Base-by-base conservation (phyloP, 164 flowering plant species). In the Warburgia ugandensis region DNA sequence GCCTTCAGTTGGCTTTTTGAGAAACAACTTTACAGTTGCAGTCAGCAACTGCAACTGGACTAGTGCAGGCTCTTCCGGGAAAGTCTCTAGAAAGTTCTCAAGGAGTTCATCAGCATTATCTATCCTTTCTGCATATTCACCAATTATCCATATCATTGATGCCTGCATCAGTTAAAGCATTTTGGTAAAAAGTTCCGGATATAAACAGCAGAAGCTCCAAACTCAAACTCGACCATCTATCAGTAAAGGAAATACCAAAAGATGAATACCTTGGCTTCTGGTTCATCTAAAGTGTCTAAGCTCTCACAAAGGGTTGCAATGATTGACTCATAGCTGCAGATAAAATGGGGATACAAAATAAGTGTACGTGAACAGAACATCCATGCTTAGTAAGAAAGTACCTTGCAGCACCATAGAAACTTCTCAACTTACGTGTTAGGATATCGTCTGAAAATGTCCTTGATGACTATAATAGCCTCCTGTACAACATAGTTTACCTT, bases 91-190 rank as follows among this genome's bases (percentile, higher is more conserved):
- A 76, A 92, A 92, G 75, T 94, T 81, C 64, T 92, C 97, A 55
- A 94, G 91, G 52, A 94, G 92, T 72, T 94, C 99, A 64, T 94
- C 99, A 52, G 99, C 99, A 84, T 92, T 92, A 71, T 92, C 99
- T 60, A 92, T 92, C 74, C 99, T 82, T 67, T 92, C 99, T 10
- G 99, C 99, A 68, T 92, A 92, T 68, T 92, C 99, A 58, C 99
- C 99, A 77, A 92, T 92, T 36, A 92, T 92, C 99, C 99, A 92
- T 52, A 92, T 92, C 99, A 94, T 94, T 46, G 99, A 94, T 52
- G 99, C 99, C 99, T 94, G 65, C 27, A 35, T 20, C 25, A 56
- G 22, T 9, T 23, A 65, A 17, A 35, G 29, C 45, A 31, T n/a
- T n/a, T n/a, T n/a, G n/a, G n/a, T n/a, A n/a, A n/a, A n/a, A n/a